Evolutionary conservation across 2,329 filamentous ascomycete species (phyloP), one percentile per base, ranked within the genome.

Genomic region (Hypomyces perniciosus): DNA sequence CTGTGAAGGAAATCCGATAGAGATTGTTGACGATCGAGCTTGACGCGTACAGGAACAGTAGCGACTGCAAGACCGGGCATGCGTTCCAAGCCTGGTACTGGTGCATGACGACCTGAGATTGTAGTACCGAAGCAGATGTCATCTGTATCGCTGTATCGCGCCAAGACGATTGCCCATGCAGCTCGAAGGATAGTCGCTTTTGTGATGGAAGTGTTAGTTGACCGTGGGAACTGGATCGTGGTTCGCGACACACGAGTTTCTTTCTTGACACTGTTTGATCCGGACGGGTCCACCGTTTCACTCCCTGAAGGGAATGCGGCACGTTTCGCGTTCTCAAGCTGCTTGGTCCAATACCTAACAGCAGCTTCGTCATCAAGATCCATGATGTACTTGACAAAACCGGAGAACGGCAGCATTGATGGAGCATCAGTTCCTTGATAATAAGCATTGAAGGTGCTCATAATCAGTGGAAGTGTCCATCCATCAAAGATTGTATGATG

Each of bases 391-490:
- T 41, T 46, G 13, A 53, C 34, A 33, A 53, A 43, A 10, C 44
- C 39, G 6, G 46, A 37, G 38, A 49, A 53, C 33, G 30, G 35
- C 27, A 48, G 27, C 8, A 50, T 7, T 13, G 39, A 8, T 26
- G 37, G 30, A 46, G 43, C 38, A 30, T 56, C 66, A 5, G n/a
- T 40, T 30, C 12, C 33, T 26, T n/a, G 29, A 20, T 52, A 50
- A 8, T 39, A 10, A 8, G 46, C 20, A 12, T 51, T 26, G 12
- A 51, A 35, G 7, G 35, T 41, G 4, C 35, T 13, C 42, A 51
- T 45, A 1, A 51, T 43, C 9, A 41, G 5, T 8, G 10, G 12
- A 8, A 41, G 10, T 8, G 39, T 27, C 42, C 10, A 26, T 30
- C 12, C 48, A 46, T 41, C 44, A 34, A 46, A 51, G 33, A 51